These are phyloP conservation scores for Penicillium subrubescens DNA, from an alignment of 495 filamentous ascomycete species.

Conservation along the genomic window DNA sequence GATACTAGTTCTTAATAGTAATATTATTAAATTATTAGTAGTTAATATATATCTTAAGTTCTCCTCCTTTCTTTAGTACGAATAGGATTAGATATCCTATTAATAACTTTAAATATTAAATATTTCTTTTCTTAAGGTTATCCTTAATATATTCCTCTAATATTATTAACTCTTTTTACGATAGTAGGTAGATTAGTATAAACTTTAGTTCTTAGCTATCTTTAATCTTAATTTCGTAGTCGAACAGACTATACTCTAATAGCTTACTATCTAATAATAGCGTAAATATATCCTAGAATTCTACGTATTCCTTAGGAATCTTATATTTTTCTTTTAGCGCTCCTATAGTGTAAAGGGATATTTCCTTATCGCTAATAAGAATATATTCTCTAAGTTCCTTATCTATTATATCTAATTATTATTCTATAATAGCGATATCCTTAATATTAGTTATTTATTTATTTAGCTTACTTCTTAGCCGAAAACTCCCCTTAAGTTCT, in stretches of 20 bases:
- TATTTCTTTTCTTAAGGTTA: slow-evolving; percentile 3
- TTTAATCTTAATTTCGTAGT: slow-evolving; percentile 1
- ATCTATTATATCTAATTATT: not conserved
- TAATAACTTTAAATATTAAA: not conserved
- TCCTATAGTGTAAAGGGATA: not conserved
- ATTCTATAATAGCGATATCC: not conserved
- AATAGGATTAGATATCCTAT: slow-evolving; percentile 23
- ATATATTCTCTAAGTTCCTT: not conserved
- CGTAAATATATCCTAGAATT: slow-evolving; percentile 7
- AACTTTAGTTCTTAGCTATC: not conserved
- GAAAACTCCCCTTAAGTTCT: slow-evolving; percentile 4
- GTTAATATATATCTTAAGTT: slow-evolving; percentile 25
- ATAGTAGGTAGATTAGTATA: not conserved
- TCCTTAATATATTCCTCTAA: slow-evolving; percentile 1
- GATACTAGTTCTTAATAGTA: slow-evolving; percentile 30
- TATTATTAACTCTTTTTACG: slow-evolving; percentile 11
- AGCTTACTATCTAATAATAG: slow-evolving; percentile 16
- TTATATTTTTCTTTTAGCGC: not conserved
- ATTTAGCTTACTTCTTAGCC: not conserved
- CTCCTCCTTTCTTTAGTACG: slow-evolving; percentile 30
- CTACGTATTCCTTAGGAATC: not conserved
- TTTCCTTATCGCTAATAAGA: not conserved
- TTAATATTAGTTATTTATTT: not conserved
- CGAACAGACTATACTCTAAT: not conserved
- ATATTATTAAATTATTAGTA: slow-evolving; percentile 30